phyloP scores from a whole-genome alignment of 768 basidiomycete species.

The Pholiota conissans region DNA sequence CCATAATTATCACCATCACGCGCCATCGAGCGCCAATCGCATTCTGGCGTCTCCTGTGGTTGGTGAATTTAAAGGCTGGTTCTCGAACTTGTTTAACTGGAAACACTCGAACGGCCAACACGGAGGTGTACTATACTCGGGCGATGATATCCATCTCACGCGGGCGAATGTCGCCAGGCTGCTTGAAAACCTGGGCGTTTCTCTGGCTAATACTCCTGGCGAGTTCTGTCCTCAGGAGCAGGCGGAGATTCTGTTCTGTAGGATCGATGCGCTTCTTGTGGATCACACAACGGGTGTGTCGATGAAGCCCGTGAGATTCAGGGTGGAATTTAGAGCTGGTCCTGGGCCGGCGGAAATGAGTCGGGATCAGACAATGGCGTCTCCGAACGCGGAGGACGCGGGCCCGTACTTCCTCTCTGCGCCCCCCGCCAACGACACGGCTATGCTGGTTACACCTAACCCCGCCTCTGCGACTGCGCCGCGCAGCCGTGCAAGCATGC shows the following conservation, averaged over 20 bases:
- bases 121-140: constrained; percentile 52
- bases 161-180: constrained; percentile 63
- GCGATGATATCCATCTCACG: constrained; percentile 56
- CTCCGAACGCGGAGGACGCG: constrained; percentile 19
- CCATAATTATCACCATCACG: no score
- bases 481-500: constrained; percentile 22
- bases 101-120: constrained; percentile 54
- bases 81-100: constrained; percentile 94
- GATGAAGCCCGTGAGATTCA: constrained; percentile 80
- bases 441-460: constrained; percentile 18
- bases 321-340: constrained; percentile 67
- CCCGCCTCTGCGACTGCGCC: constrained; percentile 11
- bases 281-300: constrained; percentile 42
- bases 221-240: constrained; percentile 14
- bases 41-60: constrained; percentile 68
- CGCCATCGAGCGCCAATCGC: constrained; percentile 29
- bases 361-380: not conserved
- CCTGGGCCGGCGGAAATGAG: constrained; percentile 8
- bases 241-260: constrained; percentile 38
- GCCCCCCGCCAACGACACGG: constrained; percentile 12
- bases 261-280: constrained; percentile 49
- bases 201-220: constrained; percentile 35
- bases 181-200: constrained; percentile 64
- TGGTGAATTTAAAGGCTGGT: constrained; percentile 90
- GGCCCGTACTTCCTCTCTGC: constrained; percentile 15